Evolutionary conservation across 139 green algal species (phyloP).

Genomic region (Closterium sp.): DNA sequence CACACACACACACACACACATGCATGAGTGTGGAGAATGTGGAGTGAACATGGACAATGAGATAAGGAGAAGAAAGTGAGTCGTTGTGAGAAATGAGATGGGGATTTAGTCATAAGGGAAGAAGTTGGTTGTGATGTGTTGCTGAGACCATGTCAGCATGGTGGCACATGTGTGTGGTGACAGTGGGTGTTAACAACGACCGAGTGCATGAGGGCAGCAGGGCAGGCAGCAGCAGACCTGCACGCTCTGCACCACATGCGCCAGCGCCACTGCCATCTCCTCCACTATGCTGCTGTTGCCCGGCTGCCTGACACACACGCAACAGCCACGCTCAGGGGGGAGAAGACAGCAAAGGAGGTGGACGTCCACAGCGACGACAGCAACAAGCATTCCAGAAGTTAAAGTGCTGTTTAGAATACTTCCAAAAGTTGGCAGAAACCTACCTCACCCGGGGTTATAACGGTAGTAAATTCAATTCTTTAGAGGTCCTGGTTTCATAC

Average conservation of each 20-base stretch:
- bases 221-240: constrained; percentile 12
- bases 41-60: no score
- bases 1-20: not conserved
- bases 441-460: no score
- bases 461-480: no score
- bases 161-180: no score
- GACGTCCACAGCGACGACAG: not conserved
- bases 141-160: no score
- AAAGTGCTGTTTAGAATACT: not conserved
- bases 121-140: no score
- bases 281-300: constrained; percentile 44
- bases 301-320: constrained; percentile 12
- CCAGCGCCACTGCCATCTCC: constrained; percentile 38
- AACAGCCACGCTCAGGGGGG: not conserved
- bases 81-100: no score
- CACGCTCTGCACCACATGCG: constrained; percentile 31
- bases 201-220: not conserved
- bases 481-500: no score
- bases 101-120: no score
- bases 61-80: no score
- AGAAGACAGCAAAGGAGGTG: not conserved
- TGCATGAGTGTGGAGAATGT: not conserved
- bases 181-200: not conserved
- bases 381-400: not conserved
- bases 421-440: no score